Conservation (phyloP, 2,329 filamentous ascomycete species). For the Exutisphaerella laricina region DNA sequence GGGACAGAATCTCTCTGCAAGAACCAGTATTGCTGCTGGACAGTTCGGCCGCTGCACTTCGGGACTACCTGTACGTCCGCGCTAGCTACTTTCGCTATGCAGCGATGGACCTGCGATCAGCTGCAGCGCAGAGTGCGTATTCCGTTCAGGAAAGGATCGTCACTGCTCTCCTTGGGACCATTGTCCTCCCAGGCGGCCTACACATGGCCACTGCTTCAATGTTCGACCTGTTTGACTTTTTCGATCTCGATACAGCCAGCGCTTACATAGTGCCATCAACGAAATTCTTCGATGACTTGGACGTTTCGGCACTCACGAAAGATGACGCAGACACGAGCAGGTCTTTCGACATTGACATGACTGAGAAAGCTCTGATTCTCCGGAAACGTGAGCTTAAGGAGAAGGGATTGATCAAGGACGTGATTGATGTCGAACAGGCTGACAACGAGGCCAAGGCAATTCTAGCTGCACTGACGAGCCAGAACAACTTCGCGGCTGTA, state of each 20-base stretch:
- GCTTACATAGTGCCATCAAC: constrained; percentile 46
- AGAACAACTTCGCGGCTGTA: constrained; percentile 59
- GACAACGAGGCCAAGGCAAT: constrained; percentile 57
- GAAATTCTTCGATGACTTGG: constrained; percentile 58
- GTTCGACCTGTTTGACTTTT: constrained; percentile 91
- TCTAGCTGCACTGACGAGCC: constrained; percentile 55
- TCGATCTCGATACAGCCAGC: constrained; percentile 56
- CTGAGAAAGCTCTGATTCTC: constrained; percentile 67
- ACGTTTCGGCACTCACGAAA: constrained; percentile 60
- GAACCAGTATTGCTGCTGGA: constrained; percentile 63
- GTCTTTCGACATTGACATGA: constrained; percentile 64
- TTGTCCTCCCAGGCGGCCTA: constrained; percentile 61
- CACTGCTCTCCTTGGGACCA: constrained; percentile 68
- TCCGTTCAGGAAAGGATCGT: constrained; percentile 52
- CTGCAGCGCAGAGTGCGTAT: constrained; percentile 35
- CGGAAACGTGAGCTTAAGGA: constrained; percentile 58
- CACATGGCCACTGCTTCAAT: constrained; percentile 65
- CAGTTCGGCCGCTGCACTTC: constrained; percentile 61
- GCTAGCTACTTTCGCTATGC: constrained; percentile 79
- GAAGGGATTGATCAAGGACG: constrained; percentile 32
- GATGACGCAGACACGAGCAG: constrained; percentile 52
- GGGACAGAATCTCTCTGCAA: constrained; percentile 62
- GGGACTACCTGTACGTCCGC: constrained; percentile 72
- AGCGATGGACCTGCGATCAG: constrained; percentile 73
- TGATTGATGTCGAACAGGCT: constrained; percentile 37